phyloP scores from a whole-genome alignment of 176 grass and related monocot genomes.

The Triticum monococcum region DNA sequence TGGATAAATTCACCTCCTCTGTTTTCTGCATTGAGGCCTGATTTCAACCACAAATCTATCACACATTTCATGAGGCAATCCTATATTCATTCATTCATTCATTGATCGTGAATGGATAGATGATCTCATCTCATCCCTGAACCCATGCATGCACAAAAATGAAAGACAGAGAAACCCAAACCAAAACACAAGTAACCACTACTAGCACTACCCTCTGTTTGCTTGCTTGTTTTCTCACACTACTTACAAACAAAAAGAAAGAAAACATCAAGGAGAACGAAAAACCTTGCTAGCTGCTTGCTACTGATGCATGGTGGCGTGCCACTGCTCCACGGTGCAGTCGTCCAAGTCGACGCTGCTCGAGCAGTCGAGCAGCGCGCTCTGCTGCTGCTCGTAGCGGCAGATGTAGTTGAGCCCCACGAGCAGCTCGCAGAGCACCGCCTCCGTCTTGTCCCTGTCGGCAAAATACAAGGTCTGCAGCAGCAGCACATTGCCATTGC shows the following conservation, averaged over 20 bases:
- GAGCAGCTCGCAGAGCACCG: conserved; percentile 79
- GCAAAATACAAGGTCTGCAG: conserved; percentile 85
- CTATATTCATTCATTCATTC: conserved; percentile 18
- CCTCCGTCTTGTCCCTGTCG: conserved; percentile 74
- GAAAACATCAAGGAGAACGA: background rate
- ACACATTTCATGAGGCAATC: background rate
- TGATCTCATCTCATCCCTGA: conserved; percentile 25
- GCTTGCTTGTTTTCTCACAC: conserved; percentile 13
- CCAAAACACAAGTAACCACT: conserved; percentile 26
- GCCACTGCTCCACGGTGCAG: conserved; percentile 65
- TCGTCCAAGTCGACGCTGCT: conserved; percentile 91
- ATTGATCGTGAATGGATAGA: conserved; percentile 32
- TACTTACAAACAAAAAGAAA: conserved; percentile 6
- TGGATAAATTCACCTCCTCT: background rate
- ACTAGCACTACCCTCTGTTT: conserved; percentile 22
- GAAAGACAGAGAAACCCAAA: background rate
- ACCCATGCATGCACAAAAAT: conserved; percentile 8
- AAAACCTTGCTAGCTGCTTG: conserved; percentile 26
- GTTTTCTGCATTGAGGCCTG: background rate
- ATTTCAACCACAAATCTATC: background rate
- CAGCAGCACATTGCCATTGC: conserved; percentile 39
- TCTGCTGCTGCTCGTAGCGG: conserved; percentile 93
- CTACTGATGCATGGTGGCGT: background rate
- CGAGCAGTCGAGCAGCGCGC: conserved; percentile 80
- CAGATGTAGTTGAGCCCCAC: conserved; percentile 96